Evolutionary conservation across 129 eudicot genomes (phyloP), one percentile per base, ranked within the genome.

Genomic region (Heracleum sosnowskyi): DNA sequence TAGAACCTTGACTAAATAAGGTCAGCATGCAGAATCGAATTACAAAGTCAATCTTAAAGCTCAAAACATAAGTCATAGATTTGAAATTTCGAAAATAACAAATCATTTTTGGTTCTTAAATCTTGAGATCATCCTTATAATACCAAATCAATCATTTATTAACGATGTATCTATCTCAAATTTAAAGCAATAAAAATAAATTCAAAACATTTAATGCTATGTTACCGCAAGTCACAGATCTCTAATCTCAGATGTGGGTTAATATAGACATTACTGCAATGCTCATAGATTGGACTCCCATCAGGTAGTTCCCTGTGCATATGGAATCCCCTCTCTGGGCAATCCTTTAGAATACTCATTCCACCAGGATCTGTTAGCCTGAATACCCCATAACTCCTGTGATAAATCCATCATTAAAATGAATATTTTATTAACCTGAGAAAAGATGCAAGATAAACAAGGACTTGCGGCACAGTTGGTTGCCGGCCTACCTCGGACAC

Each of bases 261-360:
- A 20, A 87, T 81, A 83, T 85, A 86, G 64, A 89, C 86, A 81
- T 90, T 88, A 44, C 88, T 87, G 86, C 97, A 91, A 53, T 89
- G 84, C 80, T 87, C 95, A 35, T 89, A 92, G 6, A 90, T 34
- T 53, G 86, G 78, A 73, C 83, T 76, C 64, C 90, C 94, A 66
- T 92, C 85, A 40, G 34, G 81, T 24, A 89, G 83, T 81, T 89
- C 89, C 53, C 37, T 77, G 76, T 89, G 92, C 60, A 85, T 81
- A 81, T 92, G 96, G 81, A 87, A 88, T 34, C 97, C 97, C 72
- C 69, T 73, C 82, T 91, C 89, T 53, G 75, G 81, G 78, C 97
- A 91, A 49, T 89, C 91, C 88, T 76, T 84, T 80, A 91, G 71
- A 28, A 89, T 53, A 74, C 66, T 82, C 90, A 87, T 87, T 77